Evolutionary conservation across 1,284 basidiomycete species (phyloP).

Genomic region (Ustilago sp.): DNA sequence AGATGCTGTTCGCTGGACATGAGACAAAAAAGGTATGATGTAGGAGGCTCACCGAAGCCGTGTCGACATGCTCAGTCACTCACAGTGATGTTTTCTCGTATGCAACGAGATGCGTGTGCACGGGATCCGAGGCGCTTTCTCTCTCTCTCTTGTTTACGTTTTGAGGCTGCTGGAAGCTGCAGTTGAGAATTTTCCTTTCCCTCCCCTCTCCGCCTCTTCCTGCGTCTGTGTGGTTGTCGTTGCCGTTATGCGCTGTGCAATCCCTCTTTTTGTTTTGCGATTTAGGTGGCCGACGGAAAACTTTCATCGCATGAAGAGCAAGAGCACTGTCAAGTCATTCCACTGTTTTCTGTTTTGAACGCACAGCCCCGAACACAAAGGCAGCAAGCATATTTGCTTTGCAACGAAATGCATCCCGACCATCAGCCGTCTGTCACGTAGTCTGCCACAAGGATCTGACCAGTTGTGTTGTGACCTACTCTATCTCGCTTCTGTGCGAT

Average conservation of each 20-base stretch:
- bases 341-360: neutral
- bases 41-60: conserved; percentile 15
- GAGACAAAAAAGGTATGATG: conserved; percentile 12
- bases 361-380: conserved; percentile 2
- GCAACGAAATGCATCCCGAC: neutral
- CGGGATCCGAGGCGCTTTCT: conserved; percentile 9
- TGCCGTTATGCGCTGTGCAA: neutral
- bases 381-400: neutral
- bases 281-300: conserved; percentile 7
- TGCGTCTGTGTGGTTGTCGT: neutral
- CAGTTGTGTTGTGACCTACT: too few species aligned
- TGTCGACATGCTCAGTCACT: conserved; percentile 1
- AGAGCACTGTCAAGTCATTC: conserved; percentile 7
- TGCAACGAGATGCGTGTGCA: conserved; percentile 14
- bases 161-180: neutral
- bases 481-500: too few species aligned
- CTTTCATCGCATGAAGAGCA: neutral
- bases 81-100: neutral
- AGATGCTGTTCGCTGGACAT: neutral
- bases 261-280: conserved; percentile 8
- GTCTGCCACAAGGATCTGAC: too few species aligned
- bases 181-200: neutral
- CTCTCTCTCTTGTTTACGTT: conserved; percentile 8
- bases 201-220: neutral
- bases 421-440: neutral